Evolutionary conservation across 306 rosid species (phyloP).

Genomic region (Malus sieversii): DNA sequence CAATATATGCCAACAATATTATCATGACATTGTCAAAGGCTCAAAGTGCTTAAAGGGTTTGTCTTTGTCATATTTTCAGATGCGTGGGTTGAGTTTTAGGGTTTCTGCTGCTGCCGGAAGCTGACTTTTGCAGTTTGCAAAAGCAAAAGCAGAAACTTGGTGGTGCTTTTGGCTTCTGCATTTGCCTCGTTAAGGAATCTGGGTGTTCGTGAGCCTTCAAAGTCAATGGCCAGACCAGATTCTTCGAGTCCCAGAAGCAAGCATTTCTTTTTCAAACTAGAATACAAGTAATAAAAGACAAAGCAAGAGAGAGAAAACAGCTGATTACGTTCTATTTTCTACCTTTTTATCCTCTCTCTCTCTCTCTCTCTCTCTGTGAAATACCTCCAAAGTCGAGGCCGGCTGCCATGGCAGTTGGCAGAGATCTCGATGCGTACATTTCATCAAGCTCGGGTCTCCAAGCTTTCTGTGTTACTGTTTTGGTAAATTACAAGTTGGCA

Average conservation of each 20-base stretch:
- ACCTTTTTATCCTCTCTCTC: neutral
- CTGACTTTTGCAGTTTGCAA: constrained; percentile 23
- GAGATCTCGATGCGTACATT: constrained; percentile 28
- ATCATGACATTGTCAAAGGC: constrained; percentile 32
- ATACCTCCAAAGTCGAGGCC: neutral
- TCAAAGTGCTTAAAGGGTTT: neutral
- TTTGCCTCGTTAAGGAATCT: constrained; percentile 86
- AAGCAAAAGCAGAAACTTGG: constrained; percentile 19
- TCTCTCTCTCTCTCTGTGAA: neutral
- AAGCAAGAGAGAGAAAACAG: constrained; percentile 30
- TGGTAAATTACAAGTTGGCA: neutral
- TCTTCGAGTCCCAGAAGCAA: constrained; percentile 41
- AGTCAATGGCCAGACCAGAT: constrained; percentile 51
- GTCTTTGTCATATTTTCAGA: constrained; percentile 5
- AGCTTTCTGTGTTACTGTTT: neutral
- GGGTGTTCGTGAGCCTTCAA: constrained; percentile 16
- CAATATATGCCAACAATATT: neutral
- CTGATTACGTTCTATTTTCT: constrained; percentile 33
- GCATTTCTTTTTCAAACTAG: constrained; percentile 10
- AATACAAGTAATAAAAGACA: constrained; percentile 9
- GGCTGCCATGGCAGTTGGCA: constrained; percentile 20
- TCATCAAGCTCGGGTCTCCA: constrained; percentile 19
- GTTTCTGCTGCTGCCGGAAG: constrained; percentile 15
- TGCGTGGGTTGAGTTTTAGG: constrained; percentile 7
- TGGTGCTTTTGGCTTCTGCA: neutral